Conservation (phyloP, 2,329 filamentous ascomycete species). For the Alternaria alternata region DNA sequence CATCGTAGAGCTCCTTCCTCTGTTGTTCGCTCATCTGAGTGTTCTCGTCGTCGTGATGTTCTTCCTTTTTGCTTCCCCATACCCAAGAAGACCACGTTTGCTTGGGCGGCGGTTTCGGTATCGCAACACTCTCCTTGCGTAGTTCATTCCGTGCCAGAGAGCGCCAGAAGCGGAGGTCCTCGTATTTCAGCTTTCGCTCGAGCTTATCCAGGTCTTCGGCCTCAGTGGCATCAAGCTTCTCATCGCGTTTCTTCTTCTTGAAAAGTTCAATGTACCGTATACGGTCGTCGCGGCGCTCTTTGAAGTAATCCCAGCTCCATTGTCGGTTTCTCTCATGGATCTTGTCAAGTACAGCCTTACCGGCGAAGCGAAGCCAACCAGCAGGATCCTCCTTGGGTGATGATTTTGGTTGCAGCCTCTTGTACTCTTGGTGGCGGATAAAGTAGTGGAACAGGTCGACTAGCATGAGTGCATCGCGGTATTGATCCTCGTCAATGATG, state of each 20-base stretch:
- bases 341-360: conserved; percentile 85
- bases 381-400: conserved; percentile 87
- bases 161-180: conserved; percentile 96
- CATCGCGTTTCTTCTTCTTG: conserved; percentile 85
- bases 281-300: conserved; percentile 89
- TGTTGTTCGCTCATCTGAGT: conserved; percentile 94
- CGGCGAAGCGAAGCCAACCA: conserved; percentile 93
- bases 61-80: conserved; percentile 74
- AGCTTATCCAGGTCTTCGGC: conserved; percentile 75
- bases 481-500: conserved; percentile 97
- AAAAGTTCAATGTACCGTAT: conserved; percentile 90
- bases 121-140: conserved; percentile 90
- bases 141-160: conserved; percentile 93
- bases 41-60: conserved; percentile 72
- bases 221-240: conserved; percentile 73
- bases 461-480: conserved; percentile 96
- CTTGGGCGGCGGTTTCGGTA: conserved; percentile 77
- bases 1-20: conserved; percentile 93
- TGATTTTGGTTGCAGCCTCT: conserved; percentile 86
- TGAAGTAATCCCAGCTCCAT: conserved; percentile 97
- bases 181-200: conserved; percentile 89
- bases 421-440: conserved; percentile 96
- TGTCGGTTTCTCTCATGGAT: conserved; percentile 92
- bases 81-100: conserved; percentile 89
- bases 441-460: conserved; percentile 99